Base-by-base conservation (phyloP, 108 stramenopile species). In the Skeletonema grethae region DNA sequence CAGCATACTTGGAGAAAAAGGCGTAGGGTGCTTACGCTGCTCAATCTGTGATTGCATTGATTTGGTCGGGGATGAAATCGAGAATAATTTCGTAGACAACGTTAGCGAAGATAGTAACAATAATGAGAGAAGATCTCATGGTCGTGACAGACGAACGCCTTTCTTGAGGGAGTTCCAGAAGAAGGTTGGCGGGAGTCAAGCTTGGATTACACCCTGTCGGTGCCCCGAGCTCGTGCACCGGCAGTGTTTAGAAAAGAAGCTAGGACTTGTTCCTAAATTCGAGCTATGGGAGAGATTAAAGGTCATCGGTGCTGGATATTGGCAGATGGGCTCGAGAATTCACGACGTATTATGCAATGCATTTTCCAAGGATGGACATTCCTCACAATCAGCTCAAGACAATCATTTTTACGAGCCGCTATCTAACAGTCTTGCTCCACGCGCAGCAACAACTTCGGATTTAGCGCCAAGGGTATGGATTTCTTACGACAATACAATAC, bases 21-120 rank as follows among this genome's bases (percentile, higher is more conserved):
- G 75, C 6, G 75, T 76, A 6, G 75, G 69, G 24, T 76, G 75
- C 34, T 56, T 76, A 15, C 75, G 69, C 16, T 76, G 75, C 63
- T 61, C 61, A 9, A 76, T 76, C 39, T 76, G 75, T 57, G 75
- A 76, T 57, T 32, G 69, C 32, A 76, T 76, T 36, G 69, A 76
- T 50, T 70, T 76, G 69, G 63, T 61, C 16, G 75, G 75, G 18
- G 69, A 73, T 45, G 72, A 73, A 45, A 34, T 65, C 12, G 72
- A 64, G 7, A 59, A 70, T 3, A 60, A 71, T 53, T 9, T 22
- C 22, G 25, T 18, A 31, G 18, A 59, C 22, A 36, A 15, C 1
- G 35, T 22, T 4, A 16, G 9, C 30, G 35, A 36, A 32, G 60
- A 39, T 12, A n/a, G 30, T 22, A 24, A 56, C 36, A 28, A 56